Percentiles rank a stretch among this genome's conserved stretches.
Conservation (phyloP, 352 stramenopile species). For the Phytophthora litchii region DNA sequence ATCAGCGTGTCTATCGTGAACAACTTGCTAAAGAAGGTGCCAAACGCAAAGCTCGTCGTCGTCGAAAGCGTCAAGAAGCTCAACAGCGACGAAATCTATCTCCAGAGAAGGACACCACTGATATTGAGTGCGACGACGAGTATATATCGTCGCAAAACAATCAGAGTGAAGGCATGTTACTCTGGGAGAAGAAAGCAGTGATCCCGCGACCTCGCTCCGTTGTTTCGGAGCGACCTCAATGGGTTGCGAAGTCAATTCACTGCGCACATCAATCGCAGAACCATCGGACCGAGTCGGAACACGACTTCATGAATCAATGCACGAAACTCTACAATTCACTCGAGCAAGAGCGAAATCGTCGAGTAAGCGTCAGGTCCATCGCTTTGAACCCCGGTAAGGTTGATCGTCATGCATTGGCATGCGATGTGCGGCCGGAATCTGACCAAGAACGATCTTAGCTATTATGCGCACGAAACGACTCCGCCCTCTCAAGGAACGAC, state of each 20-base stretch:
- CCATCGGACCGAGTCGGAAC: slow-evolving; percentile 12
- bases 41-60: slow-evolving; percentile 49
- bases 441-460: slow-evolving; percentile 17
- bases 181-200: slow-evolving; percentile 35
- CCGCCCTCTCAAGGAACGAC: slow-evolving; percentile 5
- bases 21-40: slow-evolving; percentile 47
- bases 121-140: slow-evolving; percentile 7
- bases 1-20: slow-evolving; percentile 54
- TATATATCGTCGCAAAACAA: neutral
- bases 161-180: slow-evolving; percentile 19
- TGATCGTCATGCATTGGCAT: slow-evolving; percentile 2
- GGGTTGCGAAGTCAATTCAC: slow-evolving; percentile 25
- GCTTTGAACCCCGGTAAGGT: neutral
- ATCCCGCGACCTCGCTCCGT: slow-evolving; percentile 5
- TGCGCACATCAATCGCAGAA: slow-evolving; percentile 24
- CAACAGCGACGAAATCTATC: slow-evolving; percentile 14
- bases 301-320: slow-evolving; percentile 31
- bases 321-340: slow-evolving; percentile 27
- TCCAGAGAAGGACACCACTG: slow-evolving; percentile 7
- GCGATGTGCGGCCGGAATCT: slow-evolving; percentile 20
- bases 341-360: slow-evolving; percentile 17
- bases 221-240: slow-evolving; percentile 12
- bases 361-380: slow-evolving; percentile 7
- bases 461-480: slow-evolving; percentile 21
- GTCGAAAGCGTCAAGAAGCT: slow-evolving; percentile 34